Evolutionary conservation across 352 stramenopile genomes (phyloP).

Genomic region (Bremia lactucae): DNA sequence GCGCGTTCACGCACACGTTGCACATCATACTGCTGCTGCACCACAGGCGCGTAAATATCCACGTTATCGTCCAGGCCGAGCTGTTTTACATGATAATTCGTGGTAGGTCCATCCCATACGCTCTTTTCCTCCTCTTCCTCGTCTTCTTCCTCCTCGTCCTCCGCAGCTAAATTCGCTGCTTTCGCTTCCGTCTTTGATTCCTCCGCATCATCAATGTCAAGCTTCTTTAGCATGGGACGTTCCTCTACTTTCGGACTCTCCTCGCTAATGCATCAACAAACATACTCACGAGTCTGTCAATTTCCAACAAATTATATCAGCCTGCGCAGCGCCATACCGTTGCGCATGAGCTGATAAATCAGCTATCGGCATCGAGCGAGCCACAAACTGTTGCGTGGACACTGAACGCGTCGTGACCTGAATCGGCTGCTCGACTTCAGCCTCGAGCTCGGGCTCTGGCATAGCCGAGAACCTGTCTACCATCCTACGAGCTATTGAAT

Average conservation of each 20-base stretch:
- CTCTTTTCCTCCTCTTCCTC: constrained; percentile 11
- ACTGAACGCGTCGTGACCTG: constrained; percentile 14
- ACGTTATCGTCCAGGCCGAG: constrained; percentile 66
- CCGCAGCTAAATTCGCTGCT: no score
- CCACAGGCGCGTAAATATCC: constrained; percentile 65
- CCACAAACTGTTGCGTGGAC: constrained; percentile 21
- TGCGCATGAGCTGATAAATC: constrained; percentile 1
- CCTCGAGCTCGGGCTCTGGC: constrained; percentile 28
- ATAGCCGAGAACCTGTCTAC: constrained; percentile 26
- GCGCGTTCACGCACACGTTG: constrained; percentile 45
- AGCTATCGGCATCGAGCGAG: constrained; percentile 12
- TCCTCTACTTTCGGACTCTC: constrained; percentile 5
- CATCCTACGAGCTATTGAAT: constrained; percentile 32
- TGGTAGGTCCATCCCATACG: constrained; percentile 42
- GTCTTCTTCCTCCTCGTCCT: not conserved
- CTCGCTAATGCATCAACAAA: constrained; percentile 13
- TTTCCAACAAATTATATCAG: not conserved
- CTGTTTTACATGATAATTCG: constrained; percentile 75
- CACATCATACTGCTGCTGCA: constrained; percentile 56
- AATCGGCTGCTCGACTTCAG: constrained; percentile 6
- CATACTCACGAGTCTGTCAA: constrained; percentile 1
- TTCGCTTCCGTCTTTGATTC: not conserved
- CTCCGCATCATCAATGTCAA: not conserved
- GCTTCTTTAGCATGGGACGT: constrained; percentile 5
- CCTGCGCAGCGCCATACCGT: constrained; percentile 8